phyloP scores from a whole-genome alignment of 2,329 filamentous ascomycete genomes.

The Ascochyta pisi region DNA sequence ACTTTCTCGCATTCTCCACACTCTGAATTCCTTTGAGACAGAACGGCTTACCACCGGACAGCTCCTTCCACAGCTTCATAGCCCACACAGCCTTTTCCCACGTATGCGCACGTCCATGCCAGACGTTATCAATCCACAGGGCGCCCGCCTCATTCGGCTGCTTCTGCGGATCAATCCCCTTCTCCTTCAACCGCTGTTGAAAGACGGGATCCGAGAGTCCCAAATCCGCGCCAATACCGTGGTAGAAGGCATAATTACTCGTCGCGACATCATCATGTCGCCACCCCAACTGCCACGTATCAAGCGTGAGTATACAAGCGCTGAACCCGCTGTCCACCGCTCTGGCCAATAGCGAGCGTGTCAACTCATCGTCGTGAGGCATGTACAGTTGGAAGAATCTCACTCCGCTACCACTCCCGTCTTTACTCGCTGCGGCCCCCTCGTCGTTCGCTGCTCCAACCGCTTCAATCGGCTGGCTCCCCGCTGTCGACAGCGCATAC shows the following conservation, averaged over 20 bases:
- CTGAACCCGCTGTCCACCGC: slow-evolving; percentile 63
- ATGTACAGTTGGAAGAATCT: slow-evolving; percentile 71
- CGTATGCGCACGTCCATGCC: slow-evolving; percentile 67
- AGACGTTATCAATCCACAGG: slow-evolving; percentile 70
- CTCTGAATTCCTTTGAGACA: slow-evolving; percentile 75
- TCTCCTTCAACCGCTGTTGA: slow-evolving; percentile 58
- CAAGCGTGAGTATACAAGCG: slow-evolving; percentile 66
- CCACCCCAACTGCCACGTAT: slow-evolving; percentile 71
- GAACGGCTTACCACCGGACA: slow-evolving; percentile 63
- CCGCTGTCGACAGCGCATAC: slow-evolving; percentile 67
- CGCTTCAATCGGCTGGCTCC: slow-evolving; percentile 63
- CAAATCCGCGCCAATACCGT: slow-evolving; percentile 64
- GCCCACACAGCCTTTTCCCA: slow-evolving; percentile 74
- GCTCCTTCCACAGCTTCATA: slow-evolving; percentile 62
- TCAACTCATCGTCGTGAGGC: slow-evolving; percentile 68
- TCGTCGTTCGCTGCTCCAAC: slow-evolving; percentile 63
- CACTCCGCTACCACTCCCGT: slow-evolving; percentile 31
- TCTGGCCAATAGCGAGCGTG: slow-evolving; percentile 62
- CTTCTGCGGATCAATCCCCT: slow-evolving; percentile 60
- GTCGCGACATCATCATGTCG: slow-evolving; percentile 64
- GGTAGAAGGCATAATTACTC: slow-evolving; percentile 69
- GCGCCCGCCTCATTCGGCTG: slow-evolving; percentile 62
- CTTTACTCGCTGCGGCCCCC: slow-evolving; percentile 14
- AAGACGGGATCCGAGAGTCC: slow-evolving; percentile 68
- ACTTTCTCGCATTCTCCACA: slow-evolving; percentile 66